These are phyloP conservation scores for Copromyces sp. DNA, from an alignment of 495 filamentous ascomycete species.

Conservation along the genomic window DNA sequence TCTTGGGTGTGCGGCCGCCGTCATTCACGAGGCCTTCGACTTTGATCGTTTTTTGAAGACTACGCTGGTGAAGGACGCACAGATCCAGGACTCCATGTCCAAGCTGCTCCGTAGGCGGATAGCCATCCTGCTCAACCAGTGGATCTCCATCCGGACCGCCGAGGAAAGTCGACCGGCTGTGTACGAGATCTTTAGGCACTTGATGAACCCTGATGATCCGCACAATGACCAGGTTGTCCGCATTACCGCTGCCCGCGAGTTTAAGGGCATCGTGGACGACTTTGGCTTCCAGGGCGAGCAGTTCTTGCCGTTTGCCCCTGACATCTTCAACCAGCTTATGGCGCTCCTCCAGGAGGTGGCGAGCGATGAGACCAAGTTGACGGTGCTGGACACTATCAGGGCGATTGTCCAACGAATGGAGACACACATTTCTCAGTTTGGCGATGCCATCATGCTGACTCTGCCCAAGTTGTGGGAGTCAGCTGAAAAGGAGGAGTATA, in stretches of 20 bases:
- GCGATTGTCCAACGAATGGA: conserved; percentile 74
- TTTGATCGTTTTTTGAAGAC: conserved; percentile 69
- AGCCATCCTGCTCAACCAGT: conserved; percentile 78
- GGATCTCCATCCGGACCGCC: conserved; percentile 67
- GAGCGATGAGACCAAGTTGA: conserved; percentile 75
- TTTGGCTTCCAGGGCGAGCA: conserved; percentile 62
- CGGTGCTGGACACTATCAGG: conserved; percentile 71
- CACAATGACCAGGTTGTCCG: conserved; percentile 88
- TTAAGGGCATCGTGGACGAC: conserved; percentile 68
- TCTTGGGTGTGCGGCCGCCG: conserved; percentile 71
- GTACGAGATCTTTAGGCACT: conserved; percentile 79
- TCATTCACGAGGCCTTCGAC: conserved; percentile 58
- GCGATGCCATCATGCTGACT: conserved; percentile 66
- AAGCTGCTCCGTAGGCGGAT: conserved; percentile 83
- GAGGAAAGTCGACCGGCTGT: conserved; percentile 57
- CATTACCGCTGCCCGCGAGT: conserved; percentile 77
- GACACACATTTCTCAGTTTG: conserved; percentile 58
- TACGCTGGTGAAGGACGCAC: conserved; percentile 69
- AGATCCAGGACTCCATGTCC: conserved; percentile 62
- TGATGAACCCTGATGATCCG: conserved; percentile 66
- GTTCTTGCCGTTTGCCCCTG: conserved; percentile 65
- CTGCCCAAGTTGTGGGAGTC: conserved; percentile 80
- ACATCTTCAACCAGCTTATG: conserved; percentile 60
- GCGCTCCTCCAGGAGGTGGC: conserved; percentile 71
- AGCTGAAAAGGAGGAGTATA: conserved; percentile 67